These are phyloP conservation scores for Chimonanthus salicifolius DNA, from an alignment of 164 flowering plant species.

Conservation along the genomic window DNA sequence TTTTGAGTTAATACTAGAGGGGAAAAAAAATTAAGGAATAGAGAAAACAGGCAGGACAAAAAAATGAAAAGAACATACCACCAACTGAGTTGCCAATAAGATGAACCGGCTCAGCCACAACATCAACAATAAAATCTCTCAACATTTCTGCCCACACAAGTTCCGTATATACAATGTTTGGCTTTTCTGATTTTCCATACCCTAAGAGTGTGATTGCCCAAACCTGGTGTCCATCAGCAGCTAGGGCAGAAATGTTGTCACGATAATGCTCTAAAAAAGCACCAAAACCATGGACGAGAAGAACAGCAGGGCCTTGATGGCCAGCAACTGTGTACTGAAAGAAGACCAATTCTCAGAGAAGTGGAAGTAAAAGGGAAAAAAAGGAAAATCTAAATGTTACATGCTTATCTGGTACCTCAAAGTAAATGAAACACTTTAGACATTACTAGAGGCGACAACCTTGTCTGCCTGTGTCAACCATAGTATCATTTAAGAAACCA, in stretches of 20 bases:
- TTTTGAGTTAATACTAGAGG: not conserved
- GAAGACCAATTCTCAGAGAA: conserved; percentile 1
- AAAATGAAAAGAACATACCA: conserved; percentile 37
- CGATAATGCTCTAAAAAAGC: conserved; percentile 85
- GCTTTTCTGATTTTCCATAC: conserved; percentile 89
- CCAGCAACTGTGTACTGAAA: conserved; percentile 76
- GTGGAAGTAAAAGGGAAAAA: not conserved
- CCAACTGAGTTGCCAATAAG: conserved; percentile 88
- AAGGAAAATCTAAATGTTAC: not conserved
- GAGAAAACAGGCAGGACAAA: not conserved
- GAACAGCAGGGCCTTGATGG: conserved; percentile 65
- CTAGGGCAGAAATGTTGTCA: conserved; percentile 49
- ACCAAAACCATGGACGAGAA: conserved; percentile 94
- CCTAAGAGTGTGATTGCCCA: conserved; percentile 83
- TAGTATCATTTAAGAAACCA: not conserved
- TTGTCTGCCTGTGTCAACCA: not conserved
- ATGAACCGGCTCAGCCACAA: conserved; percentile 78
- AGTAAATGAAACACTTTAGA: not conserved
- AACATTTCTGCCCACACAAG: conserved; percentile 79
- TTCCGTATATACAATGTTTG: conserved; percentile 73
- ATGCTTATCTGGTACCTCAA: no score
- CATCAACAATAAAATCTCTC: conserved; percentile 77
- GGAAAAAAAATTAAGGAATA: not conserved
- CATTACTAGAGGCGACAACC: not conserved
- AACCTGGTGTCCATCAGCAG: conserved; percentile 58